Base-by-base conservation (phyloP, 2,329 filamentous ascomycete genomes). In the Phaeosphaeriaceae sp. region DNA sequence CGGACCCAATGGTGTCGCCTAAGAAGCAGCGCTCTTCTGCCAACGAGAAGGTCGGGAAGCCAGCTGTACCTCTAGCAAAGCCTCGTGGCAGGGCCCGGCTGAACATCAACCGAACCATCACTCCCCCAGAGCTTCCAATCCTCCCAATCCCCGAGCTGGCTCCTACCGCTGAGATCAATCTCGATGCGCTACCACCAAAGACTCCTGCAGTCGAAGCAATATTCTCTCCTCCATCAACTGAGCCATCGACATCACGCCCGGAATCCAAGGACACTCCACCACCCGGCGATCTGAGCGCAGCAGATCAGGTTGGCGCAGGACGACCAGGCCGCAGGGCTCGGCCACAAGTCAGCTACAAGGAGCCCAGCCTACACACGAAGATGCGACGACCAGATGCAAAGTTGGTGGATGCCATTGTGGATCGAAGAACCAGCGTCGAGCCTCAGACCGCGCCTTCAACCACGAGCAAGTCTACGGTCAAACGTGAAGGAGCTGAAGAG, bases 311-410 rank as follows among this genome's bases (percentile, higher is more conserved):
- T 17, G 72, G 70, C 22, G 71, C 69, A 19, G 74, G 68, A 22
- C 71, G 82, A 32, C 79, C 81, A 11, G 80, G 78, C 2, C 76
- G 82, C 55, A 76, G 82, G 58, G 80, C 80, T 15, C 75, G 82
- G 23, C 71, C 79, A 19, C 77, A 79, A 32, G 81, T 83, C 50
- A 83, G 79, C 68, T 84, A 84, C 59, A 81, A 82, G 13, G 82
- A 84, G 61, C 82, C 82, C 1, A 82, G 76, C 50, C 70, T 84
- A 17, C 74, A 75, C 48, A 79, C 77, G 17, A 84, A 84, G 65
- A 84, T 84, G 81, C 75, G 82, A 21, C 77, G 82, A 24, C 81
- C 82, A 1, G 76, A 75, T 51, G 81, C 82, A 61, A 76, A 81
- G 52, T 69, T 83, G 54, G 79, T 79, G 1, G 81, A 83, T 64